Conservation (phyloP, 2,329 filamentous ascomycete species). For the Truncatella angustata region DNA sequence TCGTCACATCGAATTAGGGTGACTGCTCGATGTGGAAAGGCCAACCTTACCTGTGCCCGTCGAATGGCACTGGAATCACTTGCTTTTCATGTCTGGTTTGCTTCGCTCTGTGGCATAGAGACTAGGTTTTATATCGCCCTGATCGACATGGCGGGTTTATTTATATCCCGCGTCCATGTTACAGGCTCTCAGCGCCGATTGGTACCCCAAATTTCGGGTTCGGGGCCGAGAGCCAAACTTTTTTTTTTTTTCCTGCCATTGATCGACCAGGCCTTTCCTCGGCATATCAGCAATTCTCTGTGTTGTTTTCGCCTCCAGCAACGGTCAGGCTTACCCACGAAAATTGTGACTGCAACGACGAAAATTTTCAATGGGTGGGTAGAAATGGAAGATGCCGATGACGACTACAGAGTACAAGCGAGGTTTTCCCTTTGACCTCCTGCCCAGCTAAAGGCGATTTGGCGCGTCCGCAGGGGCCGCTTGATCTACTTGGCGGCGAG, state of each 20-base stretch:
- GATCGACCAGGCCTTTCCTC: neutral
- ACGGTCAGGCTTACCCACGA: neutral
- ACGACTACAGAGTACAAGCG: neutral
- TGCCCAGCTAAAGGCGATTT: neutral
- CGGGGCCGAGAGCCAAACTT: neutral
- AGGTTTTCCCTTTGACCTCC: neutral
- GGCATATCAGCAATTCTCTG: neutral
- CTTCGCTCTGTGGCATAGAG: neutral
- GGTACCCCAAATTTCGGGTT: neutral
- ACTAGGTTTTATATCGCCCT: conserved; percentile 5
- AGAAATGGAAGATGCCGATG: neutral
- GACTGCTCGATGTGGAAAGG: too few relatives aligned
- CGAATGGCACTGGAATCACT: neutral
- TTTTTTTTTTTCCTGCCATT: neutral
- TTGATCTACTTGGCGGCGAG: neutral
- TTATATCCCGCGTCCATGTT: conserved; percentile 2
- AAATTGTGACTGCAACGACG: neutral
- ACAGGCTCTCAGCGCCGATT: neutral
- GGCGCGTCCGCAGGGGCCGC: neutral
- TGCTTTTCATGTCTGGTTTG: neutral
- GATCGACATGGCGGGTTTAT: conserved; percentile 5
- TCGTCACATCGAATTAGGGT: too few relatives aligned
- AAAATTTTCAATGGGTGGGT: conserved; percentile 1
- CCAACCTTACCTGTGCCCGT: too few relatives aligned
- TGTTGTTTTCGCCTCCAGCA: neutral